These are phyloP conservation scores for Annulohypoxylon truncatum DNA, from an alignment of 2,329 filamentous ascomycete genomes.

Conservation along the genomic window DNA sequence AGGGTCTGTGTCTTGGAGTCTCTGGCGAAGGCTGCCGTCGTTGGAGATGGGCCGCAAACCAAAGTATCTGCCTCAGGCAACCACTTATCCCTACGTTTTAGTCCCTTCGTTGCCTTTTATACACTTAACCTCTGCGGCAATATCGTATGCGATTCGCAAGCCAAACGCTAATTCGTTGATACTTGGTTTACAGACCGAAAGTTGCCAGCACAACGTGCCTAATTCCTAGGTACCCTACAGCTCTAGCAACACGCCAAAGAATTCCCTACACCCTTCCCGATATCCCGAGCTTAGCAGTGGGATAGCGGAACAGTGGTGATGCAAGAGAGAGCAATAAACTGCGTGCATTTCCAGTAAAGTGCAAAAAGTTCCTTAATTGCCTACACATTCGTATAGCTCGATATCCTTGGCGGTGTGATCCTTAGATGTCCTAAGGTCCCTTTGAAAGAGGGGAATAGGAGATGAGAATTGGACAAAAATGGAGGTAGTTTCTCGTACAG, in stretches of 20 bases:
- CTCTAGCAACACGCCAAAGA: background rate
- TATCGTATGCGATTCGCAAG: background rate
- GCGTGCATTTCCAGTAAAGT: background rate
- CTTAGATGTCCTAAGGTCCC: background rate
- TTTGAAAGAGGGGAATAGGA: background rate
- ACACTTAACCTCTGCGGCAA: constrained; percentile 1
- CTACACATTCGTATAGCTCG: background rate
- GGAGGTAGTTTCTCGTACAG: background rate
- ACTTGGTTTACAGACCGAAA: background rate
- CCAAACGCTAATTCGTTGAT: background rate
- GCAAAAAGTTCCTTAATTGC: background rate
- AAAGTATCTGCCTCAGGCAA: background rate
- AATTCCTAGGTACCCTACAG: background rate
- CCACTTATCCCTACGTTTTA: background rate
- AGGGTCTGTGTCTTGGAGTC: background rate
- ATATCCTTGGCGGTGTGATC: background rate
- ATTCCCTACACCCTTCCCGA: background rate
- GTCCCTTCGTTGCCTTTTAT: constrained; percentile 23
- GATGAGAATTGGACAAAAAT: background rate
- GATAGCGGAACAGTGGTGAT: background rate
- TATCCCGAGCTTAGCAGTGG: background rate
- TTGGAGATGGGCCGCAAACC: background rate
- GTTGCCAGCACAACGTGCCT: background rate
- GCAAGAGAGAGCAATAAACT: background rate
- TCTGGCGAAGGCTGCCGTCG: background rate